Conservation (phyloP, 371 early-diverging fungal genomes). For the Mortierella sp. region DNA sequence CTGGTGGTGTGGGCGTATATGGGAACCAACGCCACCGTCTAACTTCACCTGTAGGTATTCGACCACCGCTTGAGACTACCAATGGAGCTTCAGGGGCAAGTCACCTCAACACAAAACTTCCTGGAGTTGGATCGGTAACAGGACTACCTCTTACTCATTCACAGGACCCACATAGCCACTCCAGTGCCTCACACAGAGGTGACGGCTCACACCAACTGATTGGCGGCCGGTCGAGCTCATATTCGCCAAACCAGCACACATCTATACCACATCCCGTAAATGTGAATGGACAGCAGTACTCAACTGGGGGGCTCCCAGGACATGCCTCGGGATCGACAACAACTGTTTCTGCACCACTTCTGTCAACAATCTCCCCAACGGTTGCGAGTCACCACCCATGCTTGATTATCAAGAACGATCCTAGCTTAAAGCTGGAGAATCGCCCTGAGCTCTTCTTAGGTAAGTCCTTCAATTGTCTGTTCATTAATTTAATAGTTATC, state of each 20-base stretch:
- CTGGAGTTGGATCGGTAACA: slow-evolving; percentile 32
- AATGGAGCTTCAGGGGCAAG: slow-evolving; percentile 9
- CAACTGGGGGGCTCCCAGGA: slow-evolving; percentile 9
- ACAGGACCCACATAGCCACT: slow-evolving; percentile 23
- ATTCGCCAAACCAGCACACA: slow-evolving; percentile 27
- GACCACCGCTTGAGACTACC: slow-evolving; percentile 22
- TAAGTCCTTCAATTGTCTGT: slow-evolving; percentile 17
- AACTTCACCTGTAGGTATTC: slow-evolving; percentile 34
- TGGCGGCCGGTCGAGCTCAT: slow-evolving; percentile 7
- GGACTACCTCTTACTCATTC: slow-evolving; percentile 8
- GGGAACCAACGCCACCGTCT: slow-evolving; percentile 32
- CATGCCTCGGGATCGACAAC: slow-evolving; percentile 7
- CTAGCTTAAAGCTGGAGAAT: slow-evolving; percentile 61
- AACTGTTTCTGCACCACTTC: not conserved
- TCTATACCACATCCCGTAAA: slow-evolving; percentile 10
- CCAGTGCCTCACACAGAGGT: slow-evolving; percentile 13
- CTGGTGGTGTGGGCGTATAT: slow-evolving; percentile 41
- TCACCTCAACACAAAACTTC: slow-evolving; percentile 24
- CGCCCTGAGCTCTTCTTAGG: slow-evolving; percentile 61
- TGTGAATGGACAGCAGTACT: slow-evolving; percentile 24
- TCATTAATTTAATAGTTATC: too few relatives aligned
- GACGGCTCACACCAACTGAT: slow-evolving; percentile 10
- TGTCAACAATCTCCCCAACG: not conserved
- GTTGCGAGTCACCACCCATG: slow-evolving; percentile 40
- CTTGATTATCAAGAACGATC: slow-evolving; percentile 65